These are phyloP conservation scores for Phaeosphaeria sp. DNA, from an alignment of 2,329 filamentous ascomycete genomes.

Conservation along the genomic window DNA sequence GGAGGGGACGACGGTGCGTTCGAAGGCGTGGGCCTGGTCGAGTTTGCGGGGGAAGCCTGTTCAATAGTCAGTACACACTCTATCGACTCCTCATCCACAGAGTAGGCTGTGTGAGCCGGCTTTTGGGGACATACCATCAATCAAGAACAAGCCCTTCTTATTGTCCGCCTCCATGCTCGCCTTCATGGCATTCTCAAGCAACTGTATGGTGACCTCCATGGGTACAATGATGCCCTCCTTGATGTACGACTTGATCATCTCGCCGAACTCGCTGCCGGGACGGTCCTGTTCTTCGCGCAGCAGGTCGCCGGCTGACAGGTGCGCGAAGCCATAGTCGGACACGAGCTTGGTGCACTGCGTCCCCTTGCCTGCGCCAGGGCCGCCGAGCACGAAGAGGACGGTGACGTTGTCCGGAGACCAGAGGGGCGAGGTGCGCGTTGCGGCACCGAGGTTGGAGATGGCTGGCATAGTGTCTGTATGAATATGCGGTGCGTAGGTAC, in stretches of 20 bases:
- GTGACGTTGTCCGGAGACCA: slow-evolving; percentile 81
- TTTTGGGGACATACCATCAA: slow-evolving; percentile 65
- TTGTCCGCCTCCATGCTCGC: slow-evolving; percentile 64
- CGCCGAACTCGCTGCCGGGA: slow-evolving; percentile 84
- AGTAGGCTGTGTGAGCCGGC: too few relatives aligned
- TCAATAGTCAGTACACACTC: background rate
- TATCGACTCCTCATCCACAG: too few relatives aligned
- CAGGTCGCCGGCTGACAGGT: slow-evolving; percentile 92
- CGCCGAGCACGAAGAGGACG: slow-evolving; percentile 96
- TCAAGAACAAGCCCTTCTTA: slow-evolving; percentile 74
- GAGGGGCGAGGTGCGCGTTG: slow-evolving; percentile 65
- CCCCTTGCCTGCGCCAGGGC: slow-evolving; percentile 93
- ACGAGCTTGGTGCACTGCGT: slow-evolving; percentile 94
- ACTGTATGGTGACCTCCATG: slow-evolving; percentile 96
- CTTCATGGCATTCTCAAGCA: slow-evolving; percentile 93
- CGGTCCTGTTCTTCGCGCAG: slow-evolving; percentile 93
- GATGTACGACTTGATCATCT: slow-evolving; percentile 92
- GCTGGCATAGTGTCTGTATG: slow-evolving; percentile 41
- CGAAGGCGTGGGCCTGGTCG: slow-evolving; percentile 95
- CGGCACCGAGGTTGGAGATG: slow-evolving; percentile 47
- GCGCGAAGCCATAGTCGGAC: slow-evolving; percentile 85
- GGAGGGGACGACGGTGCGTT: slow-evolving; percentile 83
- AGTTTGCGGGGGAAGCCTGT: slow-evolving; percentile 91
- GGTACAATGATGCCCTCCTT: slow-evolving; percentile 94
- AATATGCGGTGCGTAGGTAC: background rate